Conservation (phyloP, 1,284 basidiomycete species). For the Moesziomyces sp. region DNA sequence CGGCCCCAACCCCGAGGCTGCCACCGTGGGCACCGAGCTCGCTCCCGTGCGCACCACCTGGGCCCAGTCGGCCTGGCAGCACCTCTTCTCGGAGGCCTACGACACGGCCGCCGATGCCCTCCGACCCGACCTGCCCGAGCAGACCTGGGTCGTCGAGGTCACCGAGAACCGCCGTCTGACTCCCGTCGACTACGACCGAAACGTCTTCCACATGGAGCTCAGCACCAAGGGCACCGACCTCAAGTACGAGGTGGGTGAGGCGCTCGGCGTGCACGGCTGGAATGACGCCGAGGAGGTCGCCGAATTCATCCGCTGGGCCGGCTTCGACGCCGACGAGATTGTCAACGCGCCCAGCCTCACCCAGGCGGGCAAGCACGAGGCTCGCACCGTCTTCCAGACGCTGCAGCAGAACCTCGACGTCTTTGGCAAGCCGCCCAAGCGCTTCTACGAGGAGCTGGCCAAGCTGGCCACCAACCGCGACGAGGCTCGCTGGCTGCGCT, state of each 20-base stretch:
- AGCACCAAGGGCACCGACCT: slow-evolving; percentile 90
- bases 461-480: slow-evolving; percentile 78
- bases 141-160: slow-evolving; percentile 92
- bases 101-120: slow-evolving; percentile 46
- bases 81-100: slow-evolving; percentile 67
- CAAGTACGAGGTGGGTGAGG: slow-evolving; percentile 95
- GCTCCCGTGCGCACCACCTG: slow-evolving; percentile 56
- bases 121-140: slow-evolving; percentile 86
- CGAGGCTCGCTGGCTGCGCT: slow-evolving; percentile 85
- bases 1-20: slow-evolving; percentile 49
- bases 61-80: slow-evolving; percentile 66
- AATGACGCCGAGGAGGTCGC: slow-evolving; percentile 89
- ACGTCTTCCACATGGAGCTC: slow-evolving; percentile 99
- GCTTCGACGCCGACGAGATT: slow-evolving; percentile 82
- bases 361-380: slow-evolving; percentile 71
- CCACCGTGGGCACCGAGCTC: slow-evolving; percentile 46
- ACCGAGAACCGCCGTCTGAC: slow-evolving; percentile 94
- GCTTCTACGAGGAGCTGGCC: slow-evolving; percentile 90
- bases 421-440: slow-evolving; percentile 94
- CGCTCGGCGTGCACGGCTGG: slow-evolving; percentile 96
- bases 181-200: slow-evolving; percentile 93
- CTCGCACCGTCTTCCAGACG: slow-evolving; percentile 92
- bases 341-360: slow-evolving; percentile 79
- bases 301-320: slow-evolving; percentile 92
- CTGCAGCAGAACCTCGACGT: slow-evolving; percentile 96